Base-by-base conservation (phyloP, 129 eudicot species). In the Deinandra increscens region DNA sequence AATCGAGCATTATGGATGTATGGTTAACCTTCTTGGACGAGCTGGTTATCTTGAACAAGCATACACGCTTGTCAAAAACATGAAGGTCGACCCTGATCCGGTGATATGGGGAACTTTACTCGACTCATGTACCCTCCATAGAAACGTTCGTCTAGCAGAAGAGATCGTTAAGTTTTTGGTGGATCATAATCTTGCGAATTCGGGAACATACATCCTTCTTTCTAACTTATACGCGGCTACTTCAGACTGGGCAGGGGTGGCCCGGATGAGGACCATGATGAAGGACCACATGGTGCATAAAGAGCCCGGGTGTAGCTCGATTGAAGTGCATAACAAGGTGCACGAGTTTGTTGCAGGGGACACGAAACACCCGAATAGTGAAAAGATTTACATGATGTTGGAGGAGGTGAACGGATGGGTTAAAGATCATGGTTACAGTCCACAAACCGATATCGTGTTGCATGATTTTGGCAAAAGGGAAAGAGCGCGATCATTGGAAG, bases 21-120 rank as follows among this genome's bases (percentile, higher is more conserved):
- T 88, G 89, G 91, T 92, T 19, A 86, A 88, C 83, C 95, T 92
- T 71, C 86, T 92, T 7, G 96, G 91, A 6, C 89, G 98, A 66
- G 95, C 91, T 6, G 91, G 98, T 10, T 55, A 72, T 56, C 78
- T 92, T 33, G 71, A 88, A 34, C 89, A 86, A 12, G 98, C 96
- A 12, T 88, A 88, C 48, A 75, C 58, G 74, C 83, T 92, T 14
- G 76, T 84, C 56, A 82, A 79, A 51, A 65, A 56, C 74, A 75
- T 85, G 86, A 69, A 59, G 6, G 56, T 79, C 8, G 49, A 77
- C 5, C 83, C 91, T 4, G 98, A 88, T 73, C 79, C 84, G 0
- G 79, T 88, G 44, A 68, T 92, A 43, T 88, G 83, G 85, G 88
- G 96, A 64, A 86, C 98, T 41, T 49, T 92, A 64, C 91, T 92